These are phyloP conservation scores for Skeletonema potamos DNA, from an alignment of 108 stramenopile species.

Conservation along the genomic window DNA sequence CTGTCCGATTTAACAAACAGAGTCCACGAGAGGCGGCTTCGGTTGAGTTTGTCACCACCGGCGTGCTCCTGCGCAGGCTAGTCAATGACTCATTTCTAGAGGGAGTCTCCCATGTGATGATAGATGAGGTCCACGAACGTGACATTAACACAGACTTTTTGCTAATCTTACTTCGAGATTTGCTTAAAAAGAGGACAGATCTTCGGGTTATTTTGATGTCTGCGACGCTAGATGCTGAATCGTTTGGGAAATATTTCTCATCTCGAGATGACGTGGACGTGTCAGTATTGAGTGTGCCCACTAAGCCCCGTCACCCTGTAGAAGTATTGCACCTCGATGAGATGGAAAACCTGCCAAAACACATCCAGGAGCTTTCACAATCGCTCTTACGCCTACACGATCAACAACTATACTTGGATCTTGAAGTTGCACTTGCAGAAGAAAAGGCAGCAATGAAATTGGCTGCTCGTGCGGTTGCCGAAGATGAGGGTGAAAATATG, in stretches of 20 bases:
- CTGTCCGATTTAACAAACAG: slow-evolving; percentile 87
- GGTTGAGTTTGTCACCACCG: slow-evolving; percentile 98
- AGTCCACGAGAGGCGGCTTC: slow-evolving; percentile 35
- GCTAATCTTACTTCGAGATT: slow-evolving; percentile 91
- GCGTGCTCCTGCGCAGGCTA: slow-evolving; percentile 93
- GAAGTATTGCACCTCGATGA: slow-evolving; percentile 25
- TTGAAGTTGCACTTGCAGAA: slow-evolving; percentile 24
- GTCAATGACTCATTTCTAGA: slow-evolving; percentile 81
- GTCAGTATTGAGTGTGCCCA: slow-evolving; percentile 27
- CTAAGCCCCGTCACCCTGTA: slow-evolving; percentile 17
- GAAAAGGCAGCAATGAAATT: slow-evolving; percentile 8
- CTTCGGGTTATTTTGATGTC: slow-evolving; percentile 92
- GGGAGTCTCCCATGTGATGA: slow-evolving; percentile 69
- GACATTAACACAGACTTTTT: slow-evolving; percentile 97
- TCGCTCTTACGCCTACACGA: slow-evolving; percentile 20
- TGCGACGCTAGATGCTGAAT: slow-evolving; percentile 95
- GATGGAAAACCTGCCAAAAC: not conserved
- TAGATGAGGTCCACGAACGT: slow-evolving; percentile 98
- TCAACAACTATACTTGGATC: slow-evolving; percentile 12
- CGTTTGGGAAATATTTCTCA: slow-evolving; percentile 94
- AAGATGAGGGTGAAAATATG: slow-evolving; percentile 6
- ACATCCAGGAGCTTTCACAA: slow-evolving; percentile 4
- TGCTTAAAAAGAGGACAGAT: slow-evolving; percentile 81
- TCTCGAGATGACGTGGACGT: slow-evolving; percentile 62
- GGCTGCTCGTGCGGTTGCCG: slow-evolving; percentile 1